Evolutionary conservation across 1,139 yeast genomes (phyloP).

Genomic region (Citeromyces hawaiiensis): DNA sequence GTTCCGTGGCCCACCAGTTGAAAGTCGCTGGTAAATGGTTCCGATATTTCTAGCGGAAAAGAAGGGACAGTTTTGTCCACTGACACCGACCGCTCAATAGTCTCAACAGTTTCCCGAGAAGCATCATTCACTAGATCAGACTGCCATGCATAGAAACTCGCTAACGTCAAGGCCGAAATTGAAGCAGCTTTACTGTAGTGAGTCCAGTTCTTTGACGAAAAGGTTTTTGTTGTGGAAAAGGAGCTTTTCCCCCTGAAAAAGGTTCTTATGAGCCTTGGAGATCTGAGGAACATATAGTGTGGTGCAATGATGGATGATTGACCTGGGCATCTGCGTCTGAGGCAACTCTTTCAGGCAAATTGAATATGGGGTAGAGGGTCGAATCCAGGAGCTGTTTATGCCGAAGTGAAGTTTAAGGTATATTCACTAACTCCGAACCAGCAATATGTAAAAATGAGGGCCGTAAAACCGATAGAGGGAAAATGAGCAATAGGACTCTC

Average conservation of each 20-base stretch:
- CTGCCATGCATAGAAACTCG: background rate
- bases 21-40: conserved; percentile 18
- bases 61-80: conserved; percentile 40
- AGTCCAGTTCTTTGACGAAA: background rate
- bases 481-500: too few relatives aligned
- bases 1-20: conserved; percentile 67
- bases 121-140: conserved; percentile 4
- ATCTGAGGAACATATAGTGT: background rate
- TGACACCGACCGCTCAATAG: conserved; percentile 1
- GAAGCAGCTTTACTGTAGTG: background rate
- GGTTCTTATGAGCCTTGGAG: background rate
- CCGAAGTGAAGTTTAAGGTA: too few relatives aligned
- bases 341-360: too few relatives aligned
- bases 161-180: background rate
- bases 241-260: background rate
- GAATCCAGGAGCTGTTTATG: too few relatives aligned
- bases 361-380: too few relatives aligned
- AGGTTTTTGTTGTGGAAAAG: background rate
- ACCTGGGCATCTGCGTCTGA: too few relatives aligned
- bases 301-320: background rate
- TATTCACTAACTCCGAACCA: too few relatives aligned
- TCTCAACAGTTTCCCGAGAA: conserved; percentile 4
- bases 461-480: too few relatives aligned
- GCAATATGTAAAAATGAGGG: too few relatives aligned
- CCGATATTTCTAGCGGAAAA: conserved; percentile 26